Evolutionary conservation across 2,329 filamentous ascomycete genomes (phyloP).

Genomic region (Helotiales sp.): DNA sequence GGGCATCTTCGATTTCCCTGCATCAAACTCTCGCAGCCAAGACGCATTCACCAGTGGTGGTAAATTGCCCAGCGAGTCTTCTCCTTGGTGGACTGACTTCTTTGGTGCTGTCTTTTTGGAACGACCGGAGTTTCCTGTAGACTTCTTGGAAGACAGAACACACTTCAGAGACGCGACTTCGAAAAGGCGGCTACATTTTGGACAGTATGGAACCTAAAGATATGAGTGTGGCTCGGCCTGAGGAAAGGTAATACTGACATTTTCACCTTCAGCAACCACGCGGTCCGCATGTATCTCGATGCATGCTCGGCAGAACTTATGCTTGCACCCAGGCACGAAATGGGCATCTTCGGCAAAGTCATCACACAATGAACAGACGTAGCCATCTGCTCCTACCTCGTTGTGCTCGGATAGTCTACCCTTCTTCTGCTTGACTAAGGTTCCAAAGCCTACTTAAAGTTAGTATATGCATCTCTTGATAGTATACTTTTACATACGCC

Average conservation of each 20-base stretch:
- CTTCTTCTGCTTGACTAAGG: background rate
- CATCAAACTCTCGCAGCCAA: constrained; percentile 22
- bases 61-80: background rate
- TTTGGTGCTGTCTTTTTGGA: background rate
- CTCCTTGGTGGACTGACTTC: background rate
- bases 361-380: background rate
- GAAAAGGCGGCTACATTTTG: background rate
- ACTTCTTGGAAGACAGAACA: background rate
- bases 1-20: constrained; percentile 35
- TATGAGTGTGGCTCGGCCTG: background rate
- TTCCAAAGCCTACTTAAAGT: background rate
- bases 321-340: background rate
- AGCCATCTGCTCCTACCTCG: too few species aligned
- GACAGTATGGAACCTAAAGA: background rate
- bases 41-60: background rate
- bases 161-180: background rate
- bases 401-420: background rate
- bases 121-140: background rate
- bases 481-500: background rate
- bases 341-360: background rate
- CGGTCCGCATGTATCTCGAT: background rate
- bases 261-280: background rate
- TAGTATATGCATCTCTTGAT: too few species aligned
- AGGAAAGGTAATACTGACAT: background rate
- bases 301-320: constrained; percentile 5